Evolutionary conservation across 2,329 filamentous ascomycete species (phyloP).

Genomic region (Ploettnerulaceae sp.): DNA sequence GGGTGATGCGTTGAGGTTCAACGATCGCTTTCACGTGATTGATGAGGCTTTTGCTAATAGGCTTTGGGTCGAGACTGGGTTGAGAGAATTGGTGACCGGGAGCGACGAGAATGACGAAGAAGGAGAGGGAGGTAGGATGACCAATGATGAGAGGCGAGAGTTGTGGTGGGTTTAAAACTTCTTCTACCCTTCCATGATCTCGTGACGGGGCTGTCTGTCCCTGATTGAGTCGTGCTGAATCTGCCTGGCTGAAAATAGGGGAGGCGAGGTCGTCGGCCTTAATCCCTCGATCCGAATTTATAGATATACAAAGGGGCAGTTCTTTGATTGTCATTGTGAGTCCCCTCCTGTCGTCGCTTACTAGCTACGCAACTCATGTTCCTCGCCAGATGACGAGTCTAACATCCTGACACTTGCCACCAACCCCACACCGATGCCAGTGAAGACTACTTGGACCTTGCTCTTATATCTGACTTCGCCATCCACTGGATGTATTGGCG

Average conservation of each 20-base stretch:
- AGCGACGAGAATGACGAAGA: conserved; percentile 16
- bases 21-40: conserved; percentile 81
- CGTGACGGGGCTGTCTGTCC: not conserved
- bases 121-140: conserved; percentile 27
- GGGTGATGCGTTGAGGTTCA: conserved; percentile 70
- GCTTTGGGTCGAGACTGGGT: conserved; percentile 72
- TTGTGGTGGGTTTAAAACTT: conserved; percentile 29
- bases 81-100: conserved; percentile 49
- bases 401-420: conserved; percentile 62
- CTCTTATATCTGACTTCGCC: conserved; percentile 80
- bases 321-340: conserved; percentile 89
- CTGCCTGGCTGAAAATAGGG: conserved; percentile 50
- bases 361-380: not conserved
- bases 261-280: conserved; percentile 75
- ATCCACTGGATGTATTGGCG: conserved; percentile 70
- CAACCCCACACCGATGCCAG: conserved; percentile 39
- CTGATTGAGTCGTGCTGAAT: not conserved
- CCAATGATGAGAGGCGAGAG: conserved; percentile 24
- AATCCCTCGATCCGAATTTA: conserved; percentile 89
- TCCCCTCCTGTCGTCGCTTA: conserved; percentile 25
- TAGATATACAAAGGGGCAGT: conserved; percentile 79
- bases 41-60: conserved; percentile 69
- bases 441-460: conserved; percentile 84
- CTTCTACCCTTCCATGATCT: not conserved
- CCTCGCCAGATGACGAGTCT: conserved; percentile 83